Percentiles rank a stretch among this genome's conserved stretches.
These are phyloP conservation scores for Kodamaea neixiangensis DNA, from an alignment of 805 yeast genomes.

Conservation along the genomic window DNA sequence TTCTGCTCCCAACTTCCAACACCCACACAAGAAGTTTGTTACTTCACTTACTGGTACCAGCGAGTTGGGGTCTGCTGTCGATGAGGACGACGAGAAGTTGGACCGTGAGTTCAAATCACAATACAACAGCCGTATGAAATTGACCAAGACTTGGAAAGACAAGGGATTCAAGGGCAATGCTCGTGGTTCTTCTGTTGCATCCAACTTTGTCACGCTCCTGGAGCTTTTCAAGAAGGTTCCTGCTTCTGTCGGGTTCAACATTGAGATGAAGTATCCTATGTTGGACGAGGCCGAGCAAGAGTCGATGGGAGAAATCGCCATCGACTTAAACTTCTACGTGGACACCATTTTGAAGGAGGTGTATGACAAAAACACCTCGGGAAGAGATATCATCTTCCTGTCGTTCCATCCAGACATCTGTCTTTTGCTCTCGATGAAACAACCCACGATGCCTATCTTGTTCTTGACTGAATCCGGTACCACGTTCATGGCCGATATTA, in stretches of 20 bases:
- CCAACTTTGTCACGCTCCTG: slow-evolving; percentile 84
- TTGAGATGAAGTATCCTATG: slow-evolving; percentile 95
- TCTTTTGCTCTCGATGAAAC: slow-evolving; percentile 80
- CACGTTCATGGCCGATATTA: slow-evolving; percentile 78
- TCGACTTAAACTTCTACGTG: slow-evolving; percentile 83
- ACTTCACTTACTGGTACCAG: slow-evolving; percentile 2
- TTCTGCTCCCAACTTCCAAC: slow-evolving; percentile 31
- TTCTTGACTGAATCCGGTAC: slow-evolving; percentile 91
- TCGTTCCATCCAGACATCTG: slow-evolving; percentile 96
- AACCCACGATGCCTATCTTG: slow-evolving; percentile 89
- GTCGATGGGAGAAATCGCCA: slow-evolving; percentile 80
- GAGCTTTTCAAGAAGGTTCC: slow-evolving; percentile 85
- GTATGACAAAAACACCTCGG: slow-evolving; percentile 69
- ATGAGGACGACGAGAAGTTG: slow-evolving; percentile 28
- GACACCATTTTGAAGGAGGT: slow-evolving; percentile 82
- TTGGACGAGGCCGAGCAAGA: slow-evolving; percentile 88
- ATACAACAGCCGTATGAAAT: slow-evolving; percentile 66
- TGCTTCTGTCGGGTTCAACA: slow-evolving; percentile 83
- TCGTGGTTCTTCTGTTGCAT: slow-evolving; percentile 86
- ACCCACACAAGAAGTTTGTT: slow-evolving; percentile 8
- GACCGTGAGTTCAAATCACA: slow-evolving; percentile 42
- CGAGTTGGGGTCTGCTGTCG: slow-evolving; percentile 7
- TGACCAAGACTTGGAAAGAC: slow-evolving; percentile 84
- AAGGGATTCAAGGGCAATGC: slow-evolving; percentile 92
- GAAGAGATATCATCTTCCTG: slow-evolving; percentile 85